A percentile compares a stretch with the other conserved stretches of the same genome.
Conservation (phyloP, 106 monocot genomes). For the Gastrodia elata region DNA sequence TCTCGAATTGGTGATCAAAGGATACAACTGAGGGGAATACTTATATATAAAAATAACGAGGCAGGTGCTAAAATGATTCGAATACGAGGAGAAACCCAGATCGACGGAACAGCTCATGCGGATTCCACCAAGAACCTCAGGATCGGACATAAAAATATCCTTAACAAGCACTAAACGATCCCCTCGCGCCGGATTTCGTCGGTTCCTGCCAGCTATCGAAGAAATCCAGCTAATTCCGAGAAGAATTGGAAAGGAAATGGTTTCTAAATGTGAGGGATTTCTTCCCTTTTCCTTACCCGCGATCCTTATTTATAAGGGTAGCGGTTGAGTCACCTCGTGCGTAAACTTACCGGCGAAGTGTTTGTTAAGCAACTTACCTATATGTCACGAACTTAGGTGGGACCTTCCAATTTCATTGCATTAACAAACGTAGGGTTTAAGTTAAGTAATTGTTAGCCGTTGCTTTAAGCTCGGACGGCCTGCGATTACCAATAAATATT, state of each 20-base stretch:
- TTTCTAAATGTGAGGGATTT: too few species aligned
- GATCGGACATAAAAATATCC: background rate
- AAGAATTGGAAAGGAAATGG: background rate
- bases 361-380: background rate
- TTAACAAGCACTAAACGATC: background rate
- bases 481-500: too few species aligned
- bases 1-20: constrained; percentile 15
- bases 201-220: background rate
- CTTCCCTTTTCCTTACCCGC: background rate
- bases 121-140: constrained; percentile 4
- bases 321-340: background rate
- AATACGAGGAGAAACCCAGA: constrained; percentile 41
- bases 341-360: background rate
- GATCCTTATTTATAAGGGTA: background rate
- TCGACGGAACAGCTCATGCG: constrained; percentile 89
- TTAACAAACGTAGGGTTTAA: background rate
- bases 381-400: background rate
- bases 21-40: constrained; percentile 57
- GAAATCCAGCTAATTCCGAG: background rate
- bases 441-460: background rate
- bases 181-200: background rate
- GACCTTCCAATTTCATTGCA: background rate
- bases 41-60: constrained; percentile 72
- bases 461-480: background rate
- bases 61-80: constrained; percentile 87